These are phyloP conservation scores for Russula dissimulans DNA, from an alignment of 768 basidiomycete genomes.

Conservation along the genomic window DNA sequence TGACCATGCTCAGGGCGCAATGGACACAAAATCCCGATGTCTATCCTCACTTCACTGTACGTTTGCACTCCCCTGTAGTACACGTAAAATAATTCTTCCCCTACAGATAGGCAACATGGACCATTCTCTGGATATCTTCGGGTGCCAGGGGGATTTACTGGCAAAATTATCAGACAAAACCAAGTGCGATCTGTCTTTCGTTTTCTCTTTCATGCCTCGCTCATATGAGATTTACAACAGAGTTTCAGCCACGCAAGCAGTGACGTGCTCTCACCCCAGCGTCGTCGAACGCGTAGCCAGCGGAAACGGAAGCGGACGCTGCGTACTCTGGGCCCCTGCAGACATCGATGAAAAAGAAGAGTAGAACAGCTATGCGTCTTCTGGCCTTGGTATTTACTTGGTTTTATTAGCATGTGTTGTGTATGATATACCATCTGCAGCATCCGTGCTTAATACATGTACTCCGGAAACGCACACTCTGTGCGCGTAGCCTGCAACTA, in stretches of 20 bases:
- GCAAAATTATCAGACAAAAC: conserved; percentile 46
- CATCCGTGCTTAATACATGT: neutral
- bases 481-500: no score
- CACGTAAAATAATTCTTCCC: neutral
- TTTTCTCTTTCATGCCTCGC: neutral
- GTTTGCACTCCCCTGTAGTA: conserved; percentile 15
- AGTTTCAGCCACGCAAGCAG: conserved; percentile 79
- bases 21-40: conserved; percentile 73
- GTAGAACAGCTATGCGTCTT: neutral
- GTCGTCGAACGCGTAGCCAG: conserved; percentile 65
- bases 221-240: conserved; percentile 28
- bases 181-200: conserved; percentile 35
- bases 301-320: conserved; percentile 73
- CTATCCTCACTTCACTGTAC: conserved; percentile 77
- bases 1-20: conserved; percentile 66
- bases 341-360: conserved; percentile 9
- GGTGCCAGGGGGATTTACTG: conserved; percentile 68
- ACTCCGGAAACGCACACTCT: no score
- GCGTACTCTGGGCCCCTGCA: conserved; percentile 68
- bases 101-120: conserved; percentile 68
- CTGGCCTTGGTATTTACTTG: neutral
- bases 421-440: no score
- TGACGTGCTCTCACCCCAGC: conserved; percentile 78
- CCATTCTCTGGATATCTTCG: conserved; percentile 65
- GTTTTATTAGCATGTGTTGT: neutral